Percentiles rank a stretch among this genome's conserved stretches.
These are phyloP conservation scores for Hypoxylon rubiginosum DNA, from an alignment of 2,329 filamentous ascomycete species.

Conservation along the genomic window DNA sequence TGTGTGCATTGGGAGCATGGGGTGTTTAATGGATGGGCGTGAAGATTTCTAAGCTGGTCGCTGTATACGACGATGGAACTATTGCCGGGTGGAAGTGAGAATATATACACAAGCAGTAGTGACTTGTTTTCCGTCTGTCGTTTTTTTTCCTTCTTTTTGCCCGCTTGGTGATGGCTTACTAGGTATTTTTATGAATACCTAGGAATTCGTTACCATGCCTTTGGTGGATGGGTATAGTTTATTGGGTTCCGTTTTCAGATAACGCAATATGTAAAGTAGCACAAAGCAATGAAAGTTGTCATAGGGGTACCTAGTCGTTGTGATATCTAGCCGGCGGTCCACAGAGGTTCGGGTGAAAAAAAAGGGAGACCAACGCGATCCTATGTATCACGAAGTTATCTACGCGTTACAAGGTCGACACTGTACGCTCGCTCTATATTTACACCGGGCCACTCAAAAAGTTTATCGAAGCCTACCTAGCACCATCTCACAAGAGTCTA, in stretches of 20 bases:
- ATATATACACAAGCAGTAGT: background rate
- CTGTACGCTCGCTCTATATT: slow-evolving; percentile 6
- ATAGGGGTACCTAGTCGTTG: background rate
- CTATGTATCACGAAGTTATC: slow-evolving; percentile 8
- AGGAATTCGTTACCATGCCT: no score
- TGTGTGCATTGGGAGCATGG: background rate
- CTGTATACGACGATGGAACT: no score
- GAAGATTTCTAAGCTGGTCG: no score
- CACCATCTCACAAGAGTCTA: slow-evolving; percentile 1
- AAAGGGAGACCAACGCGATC: slow-evolving; percentile 3
- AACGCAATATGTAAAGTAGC: background rate
- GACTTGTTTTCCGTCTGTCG: background rate
- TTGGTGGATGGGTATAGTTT: background rate
- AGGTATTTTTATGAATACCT: no score
- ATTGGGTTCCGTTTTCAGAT: background rate
- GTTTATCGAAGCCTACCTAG: slow-evolving; percentile 2
- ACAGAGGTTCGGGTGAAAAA: slow-evolving; percentile 12
- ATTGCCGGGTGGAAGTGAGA: background rate
- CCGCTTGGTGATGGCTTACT: background rate
- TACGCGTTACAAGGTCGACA: slow-evolving; percentile 13
- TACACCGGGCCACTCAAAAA: background rate
- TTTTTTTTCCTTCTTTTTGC: background rate
- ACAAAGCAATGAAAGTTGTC: slow-evolving; percentile 3
- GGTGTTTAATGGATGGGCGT: no score
- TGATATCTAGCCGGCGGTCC: slow-evolving; percentile 3